Evolutionary conservation across 805 yeast species (phyloP), one percentile per base, ranked within the genome.

Genomic region (Saccharomycopsis schoenii): DNA sequence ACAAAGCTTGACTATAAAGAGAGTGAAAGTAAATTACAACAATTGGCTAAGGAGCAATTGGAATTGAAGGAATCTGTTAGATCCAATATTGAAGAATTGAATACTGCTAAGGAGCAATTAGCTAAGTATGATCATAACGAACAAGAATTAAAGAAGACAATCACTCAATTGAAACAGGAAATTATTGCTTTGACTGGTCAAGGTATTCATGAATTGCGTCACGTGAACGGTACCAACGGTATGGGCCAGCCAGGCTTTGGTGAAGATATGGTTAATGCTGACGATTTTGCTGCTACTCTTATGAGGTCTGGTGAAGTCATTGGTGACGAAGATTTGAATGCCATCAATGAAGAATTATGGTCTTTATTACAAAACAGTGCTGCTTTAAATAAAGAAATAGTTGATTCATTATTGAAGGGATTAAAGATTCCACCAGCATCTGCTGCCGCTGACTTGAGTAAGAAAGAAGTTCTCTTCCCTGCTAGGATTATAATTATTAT

Each of bases 381-480:
- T 62, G 77, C 81, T 58, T 76, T 93, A 65, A 93, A 89, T 71
- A 80, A 83, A 63, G 97, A 93, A 73, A 88, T 90, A 57, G 86
- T 91, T 37, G 92, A 87, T 67, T 96, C 96, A 5, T 77, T 94
- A 64, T 78, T 94, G 69, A 87, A 84, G 76, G 92, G 90, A 11
- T 79, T 93, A 72, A 88, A 84, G 73, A 83, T 92, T 59, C 97
- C 98, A 55, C 83, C 85, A 43, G 86, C 96, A 24, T 88, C 90
- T 63, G 89, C 88, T 56, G 91, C 94, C 54, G 86, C 89, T 56
- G 89, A 85, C 68, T 77, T 90, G 65, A 84, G 92, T 15, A 82
- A 89, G 70, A 90, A 91, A 70, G 98, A 94, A 71, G 96, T 93
- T 11, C 78, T 94, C 60, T 94, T 91, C 84, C 99, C 99, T 34